These are phyloP conservation scores for Komagataella populi DNA, from an alignment of 805 yeast genomes.

Conservation along the genomic window DNA sequence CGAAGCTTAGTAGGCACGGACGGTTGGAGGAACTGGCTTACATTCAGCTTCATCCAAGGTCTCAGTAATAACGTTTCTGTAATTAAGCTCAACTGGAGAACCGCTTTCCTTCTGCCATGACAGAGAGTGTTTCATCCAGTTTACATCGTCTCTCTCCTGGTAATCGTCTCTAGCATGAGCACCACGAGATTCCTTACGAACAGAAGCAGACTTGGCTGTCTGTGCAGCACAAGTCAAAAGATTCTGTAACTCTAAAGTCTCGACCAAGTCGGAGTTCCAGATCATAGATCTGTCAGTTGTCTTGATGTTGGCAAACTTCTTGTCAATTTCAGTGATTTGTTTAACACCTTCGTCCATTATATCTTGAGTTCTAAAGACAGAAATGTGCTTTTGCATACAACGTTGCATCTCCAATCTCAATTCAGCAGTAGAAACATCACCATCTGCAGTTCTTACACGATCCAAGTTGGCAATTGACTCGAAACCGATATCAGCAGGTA, in stretches of 20 bases:
- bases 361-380: conserved; percentile 91
- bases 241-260: conserved; percentile 92
- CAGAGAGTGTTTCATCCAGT: conserved; percentile 97
- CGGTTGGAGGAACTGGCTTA: conserved; percentile 92
- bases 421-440: conserved; percentile 72
- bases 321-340: conserved; percentile 64
- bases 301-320: conserved; percentile 58
- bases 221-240: conserved; percentile 94
- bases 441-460: conserved; percentile 71
- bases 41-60: conserved; percentile 90
- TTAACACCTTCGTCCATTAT: conserved; percentile 85
- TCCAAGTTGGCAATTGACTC: conserved; percentile 88
- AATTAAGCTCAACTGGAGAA: conserved; percentile 58
- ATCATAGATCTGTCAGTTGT: conserved; percentile 96
- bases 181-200: conserved; percentile 96
- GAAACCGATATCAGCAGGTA: conserved; percentile 77
- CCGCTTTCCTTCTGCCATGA: conserved; percentile 78
- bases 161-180: conserved; percentile 98
- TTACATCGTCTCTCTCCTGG: conserved; percentile 88
- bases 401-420: conserved; percentile 89
- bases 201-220: conserved; percentile 89
- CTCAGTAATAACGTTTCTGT: conserved; percentile 72
- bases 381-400: conserved; percentile 92
- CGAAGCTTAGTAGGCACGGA: conserved; percentile 67
- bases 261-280: conserved; percentile 96